A percentile compares a stretch with the other conserved stretches of the same genome.
Conservation (phyloP, 2,329 filamentous ascomycete genomes). For the Tolypocladium album region DNA sequence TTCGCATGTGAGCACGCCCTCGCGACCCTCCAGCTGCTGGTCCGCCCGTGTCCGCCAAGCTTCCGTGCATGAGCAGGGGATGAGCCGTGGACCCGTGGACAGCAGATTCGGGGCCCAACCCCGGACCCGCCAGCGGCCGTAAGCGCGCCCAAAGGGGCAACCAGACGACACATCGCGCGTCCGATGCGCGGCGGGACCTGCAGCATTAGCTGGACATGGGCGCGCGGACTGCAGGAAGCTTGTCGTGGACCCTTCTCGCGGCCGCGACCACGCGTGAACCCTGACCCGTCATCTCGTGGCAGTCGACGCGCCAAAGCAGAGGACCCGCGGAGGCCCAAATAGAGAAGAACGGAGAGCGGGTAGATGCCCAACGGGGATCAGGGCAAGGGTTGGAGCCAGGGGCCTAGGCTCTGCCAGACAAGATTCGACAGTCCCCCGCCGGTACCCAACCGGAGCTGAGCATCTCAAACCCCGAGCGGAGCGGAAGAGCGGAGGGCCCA, state of each 20-base stretch:
- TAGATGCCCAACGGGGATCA: neutral
- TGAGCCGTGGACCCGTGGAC: neutral
- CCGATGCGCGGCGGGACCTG: conserved; percentile 12
- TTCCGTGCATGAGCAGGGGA: neutral
- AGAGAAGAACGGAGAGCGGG: neutral
- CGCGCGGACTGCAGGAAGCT: conserved; percentile 1
- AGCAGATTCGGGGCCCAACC: neutral
- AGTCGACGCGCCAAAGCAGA: conserved; percentile 3
- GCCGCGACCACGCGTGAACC: conserved; percentile 10
- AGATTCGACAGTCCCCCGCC: neutral
- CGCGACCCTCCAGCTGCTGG: neutral
- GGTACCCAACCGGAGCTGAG: neutral
- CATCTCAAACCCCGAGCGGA: neutral
- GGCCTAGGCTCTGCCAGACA: neutral
- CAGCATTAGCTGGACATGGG: conserved; percentile 5
- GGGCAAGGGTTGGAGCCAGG: neutral
- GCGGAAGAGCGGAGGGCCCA: neutral
- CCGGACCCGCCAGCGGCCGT: neutral
- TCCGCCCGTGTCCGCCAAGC: neutral
- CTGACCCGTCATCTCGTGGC: conserved; percentile 16
- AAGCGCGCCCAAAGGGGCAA: conserved; percentile 18
- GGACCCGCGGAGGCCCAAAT: neutral
- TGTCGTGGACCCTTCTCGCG: neutral
- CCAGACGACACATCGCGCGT: conserved; percentile 20
- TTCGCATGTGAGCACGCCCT: neutral